phyloP scores from a whole-genome alignment of 371 early-diverging fungal genomes.

The Nosema muscidifuracis region DNA sequence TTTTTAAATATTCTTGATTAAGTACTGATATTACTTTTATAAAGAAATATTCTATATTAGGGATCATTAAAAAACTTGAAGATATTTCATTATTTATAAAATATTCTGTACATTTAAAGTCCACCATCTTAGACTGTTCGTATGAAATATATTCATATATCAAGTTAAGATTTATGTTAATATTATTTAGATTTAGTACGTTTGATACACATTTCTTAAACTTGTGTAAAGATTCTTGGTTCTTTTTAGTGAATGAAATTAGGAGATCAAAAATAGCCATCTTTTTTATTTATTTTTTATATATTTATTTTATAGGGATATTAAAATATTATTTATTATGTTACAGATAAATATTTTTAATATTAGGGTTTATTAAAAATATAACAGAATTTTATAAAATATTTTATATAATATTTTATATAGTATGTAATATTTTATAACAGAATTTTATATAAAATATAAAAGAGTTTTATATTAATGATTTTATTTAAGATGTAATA shows the following conservation, averaged over 20 bases:
- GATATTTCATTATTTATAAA: conserved; percentile 20
- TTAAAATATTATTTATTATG: too few species aligned
- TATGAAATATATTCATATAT: conserved; percentile 21
- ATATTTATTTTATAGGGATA: too few species aligned
- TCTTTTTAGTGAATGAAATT: background rate
- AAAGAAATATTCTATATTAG: background rate
- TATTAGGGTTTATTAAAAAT: too few species aligned
- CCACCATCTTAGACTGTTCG: conserved; percentile 6
- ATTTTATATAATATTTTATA: too few species aligned
- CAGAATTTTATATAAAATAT: too few species aligned
- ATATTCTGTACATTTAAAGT: conserved; percentile 27
- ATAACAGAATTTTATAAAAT: too few species aligned
- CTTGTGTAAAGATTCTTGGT: background rate
- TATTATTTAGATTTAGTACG: background rate
- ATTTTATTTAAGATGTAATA: too few species aligned
- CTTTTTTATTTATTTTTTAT: too few species aligned
- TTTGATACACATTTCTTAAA: conserved; percentile 2
- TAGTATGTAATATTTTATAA: too few species aligned
- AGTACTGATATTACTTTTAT: background rate
- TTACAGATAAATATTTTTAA: too few species aligned
- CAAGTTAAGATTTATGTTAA: background rate
- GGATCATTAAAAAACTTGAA: background rate
- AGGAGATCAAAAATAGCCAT: too few species aligned
- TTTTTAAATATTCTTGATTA: background rate
- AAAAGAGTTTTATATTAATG: too few species aligned